These are phyloP conservation scores for Dryas drummondii DNA, from an alignment of 306 rosid species.

Conservation along the genomic window DNA sequence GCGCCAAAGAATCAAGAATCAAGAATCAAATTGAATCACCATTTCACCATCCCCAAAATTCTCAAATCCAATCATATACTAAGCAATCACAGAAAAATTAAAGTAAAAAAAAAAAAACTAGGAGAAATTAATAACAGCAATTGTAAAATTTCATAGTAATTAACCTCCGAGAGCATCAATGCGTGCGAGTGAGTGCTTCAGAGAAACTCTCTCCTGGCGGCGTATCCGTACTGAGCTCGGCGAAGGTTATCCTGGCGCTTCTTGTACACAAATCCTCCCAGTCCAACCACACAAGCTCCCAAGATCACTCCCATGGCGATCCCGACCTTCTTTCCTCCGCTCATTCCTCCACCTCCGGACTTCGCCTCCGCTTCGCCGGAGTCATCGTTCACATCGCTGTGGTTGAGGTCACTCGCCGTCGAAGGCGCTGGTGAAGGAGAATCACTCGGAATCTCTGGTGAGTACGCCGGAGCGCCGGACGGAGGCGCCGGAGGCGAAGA, in stretches of 20 bases:
- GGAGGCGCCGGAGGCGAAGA: constrained; percentile 43
- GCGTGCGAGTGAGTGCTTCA: constrained; percentile 23
- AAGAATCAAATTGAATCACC: constrained; percentile 27
- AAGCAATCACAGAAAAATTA: not conserved
- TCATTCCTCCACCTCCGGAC: constrained; percentile 43
- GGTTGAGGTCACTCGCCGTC: constrained; percentile 14
- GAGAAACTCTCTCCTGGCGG: constrained; percentile 59
- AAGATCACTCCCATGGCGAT: constrained; percentile 57
- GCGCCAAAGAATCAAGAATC: constrained; percentile 35
- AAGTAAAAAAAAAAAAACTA: not conserved
- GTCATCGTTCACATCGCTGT: constrained; percentile 1
- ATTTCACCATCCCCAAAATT: constrained; percentile 6
- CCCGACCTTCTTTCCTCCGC: constrained; percentile 67
- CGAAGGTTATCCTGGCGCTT: constrained; percentile 67
- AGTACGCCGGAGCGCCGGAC: constrained; percentile 17
- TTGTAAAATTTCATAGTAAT: constrained; percentile 4
- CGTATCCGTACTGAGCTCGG: constrained; percentile 51
- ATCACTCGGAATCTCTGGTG: not conserved
- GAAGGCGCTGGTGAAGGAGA: constrained; percentile 2
- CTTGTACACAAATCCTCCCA: constrained; percentile 69
- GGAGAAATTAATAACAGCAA: not conserved
- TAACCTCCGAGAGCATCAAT: constrained; percentile 4
- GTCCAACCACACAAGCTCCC: constrained; percentile 40
- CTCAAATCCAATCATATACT: constrained; percentile 3
- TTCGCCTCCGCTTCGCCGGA: no score